Evolutionary conservation across 2,329 filamentous ascomycete species (phyloP).

Genomic region (Scedosporium apiospermum): DNA sequence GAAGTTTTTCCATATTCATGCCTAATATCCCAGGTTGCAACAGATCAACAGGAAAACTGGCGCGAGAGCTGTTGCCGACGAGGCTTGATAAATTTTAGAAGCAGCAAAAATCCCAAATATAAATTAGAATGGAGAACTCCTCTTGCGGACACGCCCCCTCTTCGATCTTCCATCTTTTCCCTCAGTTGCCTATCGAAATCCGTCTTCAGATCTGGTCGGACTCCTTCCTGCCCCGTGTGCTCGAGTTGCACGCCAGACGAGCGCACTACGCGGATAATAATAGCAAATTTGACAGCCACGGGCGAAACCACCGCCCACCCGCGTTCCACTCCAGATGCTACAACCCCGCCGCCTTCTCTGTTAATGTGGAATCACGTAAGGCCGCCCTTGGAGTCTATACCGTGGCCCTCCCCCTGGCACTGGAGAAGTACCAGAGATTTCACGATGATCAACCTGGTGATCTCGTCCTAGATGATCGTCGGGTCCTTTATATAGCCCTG

Average conservation of each 20-base stretch:
- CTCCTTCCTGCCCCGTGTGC: background rate
- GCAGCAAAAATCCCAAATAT: too few species aligned
- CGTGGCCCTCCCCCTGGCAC: background rate
- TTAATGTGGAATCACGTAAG: background rate
- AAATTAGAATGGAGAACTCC: too few species aligned
- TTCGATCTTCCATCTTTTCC: background rate
- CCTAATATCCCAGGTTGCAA: too few species aligned
- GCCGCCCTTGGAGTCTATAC: background rate
- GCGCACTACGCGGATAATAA: background rate
- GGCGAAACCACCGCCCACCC: background rate
- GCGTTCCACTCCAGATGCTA: background rate
- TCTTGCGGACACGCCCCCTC: too few species aligned
- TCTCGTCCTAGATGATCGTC: background rate
- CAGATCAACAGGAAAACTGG: too few species aligned
- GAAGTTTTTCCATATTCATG: too few species aligned
- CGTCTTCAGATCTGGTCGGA: conserved; percentile 4
- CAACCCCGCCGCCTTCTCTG: background rate
- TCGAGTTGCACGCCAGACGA: conserved; percentile 2
- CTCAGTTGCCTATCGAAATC: background rate
- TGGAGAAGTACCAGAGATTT: background rate
- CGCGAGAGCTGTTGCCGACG: too few species aligned
- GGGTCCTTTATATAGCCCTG: background rate
- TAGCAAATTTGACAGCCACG: background rate
- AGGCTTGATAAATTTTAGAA: too few species aligned
- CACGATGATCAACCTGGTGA: background rate